phyloP scores from a whole-genome alignment of 345 rosid genomes.

The Pugionium dolabratum region DNA sequence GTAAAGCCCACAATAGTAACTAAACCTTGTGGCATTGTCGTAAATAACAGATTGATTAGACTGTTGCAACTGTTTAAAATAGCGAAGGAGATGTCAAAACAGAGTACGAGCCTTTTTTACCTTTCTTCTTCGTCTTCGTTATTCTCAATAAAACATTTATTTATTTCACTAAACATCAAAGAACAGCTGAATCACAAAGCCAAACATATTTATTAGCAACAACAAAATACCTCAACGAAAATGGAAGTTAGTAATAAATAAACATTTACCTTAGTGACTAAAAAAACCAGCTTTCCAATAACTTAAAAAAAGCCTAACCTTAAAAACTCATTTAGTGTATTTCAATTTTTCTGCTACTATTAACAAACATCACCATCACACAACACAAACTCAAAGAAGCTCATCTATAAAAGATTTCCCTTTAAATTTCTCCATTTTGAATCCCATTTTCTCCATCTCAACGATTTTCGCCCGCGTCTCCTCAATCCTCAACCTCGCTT shows the following conservation, averaged over 20 bases:
- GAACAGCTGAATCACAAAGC: constrained; percentile 4
- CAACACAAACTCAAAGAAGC: constrained; percentile 46
- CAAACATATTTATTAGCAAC: constrained; percentile 28
- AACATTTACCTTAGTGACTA: constrained; percentile 1
- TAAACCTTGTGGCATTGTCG: background rate
- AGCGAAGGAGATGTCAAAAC: constrained; percentile 6
- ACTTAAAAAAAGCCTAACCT: constrained; percentile 2
- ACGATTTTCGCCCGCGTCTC: constrained; percentile 44
- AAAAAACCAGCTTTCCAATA: background rate
- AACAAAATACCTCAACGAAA: constrained; percentile 13
- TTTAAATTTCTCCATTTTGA: constrained; percentile 51
- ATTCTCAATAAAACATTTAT: background rate
- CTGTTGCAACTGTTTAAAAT: background rate
- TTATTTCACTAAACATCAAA: background rate
- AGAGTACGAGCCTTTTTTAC: background rate
- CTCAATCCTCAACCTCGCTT: constrained; percentile 39
- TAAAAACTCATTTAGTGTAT: constrained; percentile 10
- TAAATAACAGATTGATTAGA: constrained; percentile 2
- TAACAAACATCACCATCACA: constrained; percentile 23
- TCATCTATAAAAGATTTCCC: constrained; percentile 54
- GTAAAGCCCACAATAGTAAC: constrained; percentile 12
- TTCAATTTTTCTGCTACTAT: background rate
- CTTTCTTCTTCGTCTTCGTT: constrained; percentile 3
- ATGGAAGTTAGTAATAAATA: constrained; percentile 20
- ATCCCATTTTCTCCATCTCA: constrained; percentile 47